phyloP scores from a whole-genome alignment of 1,139 yeast genomes.

The Diutina scorzettiae region DNA sequence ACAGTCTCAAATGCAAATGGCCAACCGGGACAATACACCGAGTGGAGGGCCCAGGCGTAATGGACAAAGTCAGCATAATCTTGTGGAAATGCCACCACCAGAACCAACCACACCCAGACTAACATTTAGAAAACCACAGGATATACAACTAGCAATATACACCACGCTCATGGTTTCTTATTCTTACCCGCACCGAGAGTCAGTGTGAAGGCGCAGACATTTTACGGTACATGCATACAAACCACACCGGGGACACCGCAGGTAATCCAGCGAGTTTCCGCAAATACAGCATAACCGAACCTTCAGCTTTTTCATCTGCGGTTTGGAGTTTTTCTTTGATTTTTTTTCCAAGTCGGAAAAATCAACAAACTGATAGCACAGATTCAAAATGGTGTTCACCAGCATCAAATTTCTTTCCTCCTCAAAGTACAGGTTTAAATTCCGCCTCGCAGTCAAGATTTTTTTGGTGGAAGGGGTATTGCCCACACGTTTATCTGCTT shows the following conservation, averaged over 20 bases:
- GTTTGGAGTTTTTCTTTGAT: not conserved
- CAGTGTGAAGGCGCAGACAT: constrained; percentile 30
- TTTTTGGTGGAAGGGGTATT: constrained; percentile 35
- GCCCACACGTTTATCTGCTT: constrained; percentile 23
- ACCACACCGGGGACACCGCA: constrained; percentile 31
- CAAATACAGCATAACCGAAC: constrained; percentile 33
- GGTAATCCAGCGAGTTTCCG: constrained; percentile 26
- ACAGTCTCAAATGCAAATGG: constrained; percentile 18
- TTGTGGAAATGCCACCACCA: not conserved
- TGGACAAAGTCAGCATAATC: constrained; percentile 22
- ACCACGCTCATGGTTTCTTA: not conserved
- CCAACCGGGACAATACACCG: constrained; percentile 23
- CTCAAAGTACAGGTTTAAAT: constrained; percentile 35
- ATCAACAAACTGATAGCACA: constrained; percentile 5
- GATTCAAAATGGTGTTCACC: constrained; percentile 28
- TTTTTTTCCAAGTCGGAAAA: constrained; percentile 2
- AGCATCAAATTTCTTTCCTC: constrained; percentile 35
- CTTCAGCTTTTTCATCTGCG: constrained; percentile 18
- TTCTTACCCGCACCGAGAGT: constrained; percentile 26
- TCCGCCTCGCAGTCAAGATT: constrained; percentile 32
- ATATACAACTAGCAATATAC: too few species aligned
- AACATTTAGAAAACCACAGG: not conserved
- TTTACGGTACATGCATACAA: constrained; percentile 30
- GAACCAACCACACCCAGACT: not conserved
- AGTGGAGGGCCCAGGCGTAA: constrained; percentile 24